A percentile compares a stretch with the other conserved stretches of the same genome.
phyloP scores from a whole-genome alignment of 2,329 filamentous ascomycete genomes.

The Trichocomaceae sp. region DNA sequence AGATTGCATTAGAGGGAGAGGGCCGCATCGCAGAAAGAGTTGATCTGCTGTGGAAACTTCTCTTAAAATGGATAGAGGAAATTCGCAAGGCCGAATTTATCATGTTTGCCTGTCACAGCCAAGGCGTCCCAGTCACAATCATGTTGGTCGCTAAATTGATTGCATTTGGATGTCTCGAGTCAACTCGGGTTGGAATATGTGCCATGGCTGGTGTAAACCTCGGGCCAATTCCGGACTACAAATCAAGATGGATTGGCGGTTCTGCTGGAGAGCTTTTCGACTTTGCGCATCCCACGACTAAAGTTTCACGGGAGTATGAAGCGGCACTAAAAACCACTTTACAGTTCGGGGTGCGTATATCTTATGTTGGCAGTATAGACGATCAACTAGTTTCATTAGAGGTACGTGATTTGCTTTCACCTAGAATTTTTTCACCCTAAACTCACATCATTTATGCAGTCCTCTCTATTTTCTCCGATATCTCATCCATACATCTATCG shows the following conservation, averaged over 20 bases:
- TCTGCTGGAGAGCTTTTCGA: constrained; percentile 93
- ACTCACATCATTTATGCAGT: constrained; percentile 40
- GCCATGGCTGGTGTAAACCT: constrained; percentile 87
- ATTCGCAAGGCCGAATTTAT: constrained; percentile 84
- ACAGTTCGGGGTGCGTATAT: constrained; percentile 71
- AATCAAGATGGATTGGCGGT: constrained; percentile 79
- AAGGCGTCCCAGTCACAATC: constrained; percentile 87
- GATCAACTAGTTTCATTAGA: constrained; percentile 93
- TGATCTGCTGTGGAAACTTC: constrained; percentile 85
- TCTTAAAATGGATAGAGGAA: constrained; percentile 91
- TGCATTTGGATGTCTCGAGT: constrained; percentile 74
- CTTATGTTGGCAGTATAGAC: constrained; percentile 90
- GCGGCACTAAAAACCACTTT: constrained; percentile 67
- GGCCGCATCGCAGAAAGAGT: constrained; percentile 86
- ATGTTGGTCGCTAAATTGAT: constrained; percentile 93
- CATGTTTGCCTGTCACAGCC: constrained; percentile 86
- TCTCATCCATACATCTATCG: constrained; percentile 90
- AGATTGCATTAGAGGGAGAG: constrained; percentile 89
- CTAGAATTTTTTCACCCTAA: constrained; percentile 9
- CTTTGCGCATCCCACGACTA: constrained; percentile 74
- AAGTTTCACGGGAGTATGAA: constrained; percentile 75
- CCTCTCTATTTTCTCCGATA: constrained; percentile 77
- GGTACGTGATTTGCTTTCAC: constrained; percentile 42
- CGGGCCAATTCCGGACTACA: constrained; percentile 88
- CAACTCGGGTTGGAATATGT: constrained; percentile 75